Conservation (phyloP, 1,284 basidiomycete species). For the Ceratobasidium sp. region DNA sequence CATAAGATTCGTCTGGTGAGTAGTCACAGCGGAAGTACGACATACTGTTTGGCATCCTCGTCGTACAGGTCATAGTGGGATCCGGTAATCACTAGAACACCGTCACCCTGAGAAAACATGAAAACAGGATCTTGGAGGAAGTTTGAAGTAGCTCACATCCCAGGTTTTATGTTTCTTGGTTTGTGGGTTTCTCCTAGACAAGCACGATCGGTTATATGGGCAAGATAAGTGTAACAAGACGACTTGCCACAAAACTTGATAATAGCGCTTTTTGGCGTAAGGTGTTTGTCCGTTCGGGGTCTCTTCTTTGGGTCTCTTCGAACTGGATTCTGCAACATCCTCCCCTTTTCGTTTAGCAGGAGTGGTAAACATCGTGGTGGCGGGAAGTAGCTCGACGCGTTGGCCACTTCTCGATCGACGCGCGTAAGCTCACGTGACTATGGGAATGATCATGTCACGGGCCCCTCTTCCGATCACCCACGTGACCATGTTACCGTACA, state of each 20-base stretch:
- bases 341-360: constrained; percentile 38
- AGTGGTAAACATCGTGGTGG: constrained; percentile 37
- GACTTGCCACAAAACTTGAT: constrained; percentile 41
- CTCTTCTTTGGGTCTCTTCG: constrained; percentile 25
- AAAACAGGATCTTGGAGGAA: constrained; percentile 18
- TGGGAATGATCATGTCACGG: neutral
- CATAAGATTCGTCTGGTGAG: neutral
- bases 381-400: constrained; percentile 24
- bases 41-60: constrained; percentile 72
- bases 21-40: neutral
- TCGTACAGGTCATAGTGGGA: constrained; percentile 56
- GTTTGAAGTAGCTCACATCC: constrained; percentile 54
- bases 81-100: constrained; percentile 45
- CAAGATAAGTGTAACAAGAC: neutral
- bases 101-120: constrained; percentile 40
- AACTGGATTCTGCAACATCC: neutral
- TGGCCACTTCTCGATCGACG: neutral
- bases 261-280: constrained; percentile 32
- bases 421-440: constrained; percentile 10
- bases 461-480: neutral
- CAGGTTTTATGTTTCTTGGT: constrained; percentile 63
- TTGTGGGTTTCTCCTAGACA: constrained; percentile 58
- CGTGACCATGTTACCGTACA: constrained; percentile 11
- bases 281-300: neutral
- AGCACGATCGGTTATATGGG: too few species aligned